Evolutionary conservation across 805 yeast species (phyloP).

Genomic region (Cyberlindnera subsufficiens): DNA sequence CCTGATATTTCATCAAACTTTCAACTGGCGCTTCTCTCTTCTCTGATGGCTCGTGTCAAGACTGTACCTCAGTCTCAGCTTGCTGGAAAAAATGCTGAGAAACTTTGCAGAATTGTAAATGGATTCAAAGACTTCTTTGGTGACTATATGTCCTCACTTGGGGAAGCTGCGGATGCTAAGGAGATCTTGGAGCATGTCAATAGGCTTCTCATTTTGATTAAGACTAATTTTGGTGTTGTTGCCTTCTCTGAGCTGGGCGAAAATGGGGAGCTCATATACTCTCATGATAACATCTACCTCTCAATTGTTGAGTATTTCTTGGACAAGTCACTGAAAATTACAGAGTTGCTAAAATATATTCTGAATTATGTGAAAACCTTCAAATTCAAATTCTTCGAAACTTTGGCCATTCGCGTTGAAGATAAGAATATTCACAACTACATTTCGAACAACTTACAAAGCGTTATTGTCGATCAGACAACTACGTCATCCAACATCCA

Average conservation of each 20-base stretch:
- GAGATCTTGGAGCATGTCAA: slow-evolving; percentile 11
- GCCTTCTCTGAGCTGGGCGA: slow-evolving; percentile 2
- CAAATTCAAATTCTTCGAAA: slow-evolving; percentile 14
- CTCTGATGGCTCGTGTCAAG: slow-evolving; percentile 6
- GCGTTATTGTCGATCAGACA: slow-evolving; percentile 13
- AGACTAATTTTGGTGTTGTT: slow-evolving; percentile 13
- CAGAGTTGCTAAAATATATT: slow-evolving; percentile 15
- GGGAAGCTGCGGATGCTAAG: neutral
- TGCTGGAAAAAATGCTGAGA: slow-evolving; percentile 1
- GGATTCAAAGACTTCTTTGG: slow-evolving; percentile 4
- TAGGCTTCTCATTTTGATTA: slow-evolving; percentile 10
- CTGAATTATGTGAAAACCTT: slow-evolving; percentile 10
- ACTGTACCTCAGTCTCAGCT: neutral
- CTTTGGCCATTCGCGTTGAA: slow-evolving; percentile 2
- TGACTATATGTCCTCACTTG: slow-evolving; percentile 1
- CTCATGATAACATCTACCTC: slow-evolving; percentile 10
- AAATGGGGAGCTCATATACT: slow-evolving; percentile 1
- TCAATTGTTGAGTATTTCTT: slow-evolving; percentile 4
- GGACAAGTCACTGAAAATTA: slow-evolving; percentile 5
- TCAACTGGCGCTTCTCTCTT: slow-evolving; percentile 2
- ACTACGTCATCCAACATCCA: slow-evolving; percentile 2
- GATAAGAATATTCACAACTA: slow-evolving; percentile 5
- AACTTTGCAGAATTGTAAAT: neutral
- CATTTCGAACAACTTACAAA: slow-evolving; percentile 20
- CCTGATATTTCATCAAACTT: neutral